These are phyloP conservation scores for Emergomyces pasteurianus DNA, from an alignment of 2,329 filamentous ascomycete genomes.

Conservation along the genomic window DNA sequence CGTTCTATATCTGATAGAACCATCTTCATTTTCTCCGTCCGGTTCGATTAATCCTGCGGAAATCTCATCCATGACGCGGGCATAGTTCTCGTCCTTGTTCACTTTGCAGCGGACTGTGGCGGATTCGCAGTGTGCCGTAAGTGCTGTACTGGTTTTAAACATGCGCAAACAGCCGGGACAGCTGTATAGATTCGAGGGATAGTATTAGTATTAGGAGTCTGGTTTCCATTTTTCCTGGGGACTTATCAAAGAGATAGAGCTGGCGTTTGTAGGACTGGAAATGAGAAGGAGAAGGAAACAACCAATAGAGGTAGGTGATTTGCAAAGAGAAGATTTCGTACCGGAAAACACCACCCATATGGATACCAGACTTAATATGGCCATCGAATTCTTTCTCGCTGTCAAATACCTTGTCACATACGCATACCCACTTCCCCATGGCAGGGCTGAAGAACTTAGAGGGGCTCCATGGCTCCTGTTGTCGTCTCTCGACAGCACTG, in stretches of 20 bases:
- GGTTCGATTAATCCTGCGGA: slow-evolving; percentile 28
- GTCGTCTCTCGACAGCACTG: background rate
- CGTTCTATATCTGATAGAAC: slow-evolving; percentile 23
- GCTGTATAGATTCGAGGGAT: slow-evolving; percentile 11
- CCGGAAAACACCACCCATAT: slow-evolving; percentile 14
- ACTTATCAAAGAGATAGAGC: background rate
- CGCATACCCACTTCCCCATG: slow-evolving; percentile 22
- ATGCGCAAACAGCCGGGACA: slow-evolving; percentile 29
- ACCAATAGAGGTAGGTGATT: background rate
- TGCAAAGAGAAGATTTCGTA: slow-evolving; percentile 7
- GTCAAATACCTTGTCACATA: slow-evolving; percentile 20
- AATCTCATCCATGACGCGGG: slow-evolving; percentile 26
- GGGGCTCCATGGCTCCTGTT: slow-evolving; percentile 16
- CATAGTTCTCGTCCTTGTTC: slow-evolving; percentile 18
- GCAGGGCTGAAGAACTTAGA: slow-evolving; percentile 21
- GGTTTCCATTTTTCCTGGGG: slow-evolving; percentile 7
- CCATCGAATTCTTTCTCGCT: slow-evolving; percentile 17
- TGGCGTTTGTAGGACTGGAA: background rate
- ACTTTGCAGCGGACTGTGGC: slow-evolving; percentile 25
- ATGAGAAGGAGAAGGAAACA: background rate
- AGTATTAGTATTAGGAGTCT: slow-evolving; percentile 1
- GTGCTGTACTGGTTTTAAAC: slow-evolving; percentile 27
- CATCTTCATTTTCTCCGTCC: slow-evolving; percentile 21
- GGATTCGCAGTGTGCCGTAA: slow-evolving; percentile 32
- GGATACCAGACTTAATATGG: slow-evolving; percentile 21